Percentiles rank a stretch among this genome's conserved stretches.
Evolutionary conservation across 208 protist species (phyloP).

Genomic region (Leptomonas seymouri): DNA sequence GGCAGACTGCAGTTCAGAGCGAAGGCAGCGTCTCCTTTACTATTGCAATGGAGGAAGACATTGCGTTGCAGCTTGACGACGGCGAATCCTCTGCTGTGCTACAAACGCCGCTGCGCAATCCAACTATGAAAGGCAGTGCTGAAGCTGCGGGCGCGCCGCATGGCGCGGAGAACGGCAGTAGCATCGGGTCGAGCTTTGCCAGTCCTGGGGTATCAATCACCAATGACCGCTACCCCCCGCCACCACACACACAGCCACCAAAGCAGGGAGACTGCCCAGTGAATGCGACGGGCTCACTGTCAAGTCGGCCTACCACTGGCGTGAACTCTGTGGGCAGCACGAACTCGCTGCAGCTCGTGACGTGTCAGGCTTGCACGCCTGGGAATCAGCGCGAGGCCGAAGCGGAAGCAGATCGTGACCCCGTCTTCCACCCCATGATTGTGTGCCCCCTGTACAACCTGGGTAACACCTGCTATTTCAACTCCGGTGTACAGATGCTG

Average conservation of each 20-base stretch:
- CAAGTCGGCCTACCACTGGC: not conserved
- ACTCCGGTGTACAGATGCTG: slow-evolving; percentile 95
- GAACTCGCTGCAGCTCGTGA: not conserved
- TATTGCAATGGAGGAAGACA: slow-evolving; percentile 16
- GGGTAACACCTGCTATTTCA: slow-evolving; percentile 99
- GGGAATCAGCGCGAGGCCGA: slow-evolving; percentile 26
- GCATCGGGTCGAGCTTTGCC: slow-evolving; percentile 7
- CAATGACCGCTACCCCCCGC: not conserved
- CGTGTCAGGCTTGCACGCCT: slow-evolving; percentile 16
- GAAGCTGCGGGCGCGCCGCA: not conserved
- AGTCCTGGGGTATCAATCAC: slow-evolving; percentile 1
- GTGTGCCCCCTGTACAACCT: slow-evolving; percentile 93
- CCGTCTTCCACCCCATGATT: slow-evolving; percentile 51
- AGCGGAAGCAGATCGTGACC: slow-evolving; percentile 15
- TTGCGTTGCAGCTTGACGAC: slow-evolving; percentile 7
- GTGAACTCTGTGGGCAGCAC: not conserved
- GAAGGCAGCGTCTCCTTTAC: slow-evolving; percentile 22
- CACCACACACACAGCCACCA: not conserved
- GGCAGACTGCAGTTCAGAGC: not conserved
- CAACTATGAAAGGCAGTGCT: not conserved
- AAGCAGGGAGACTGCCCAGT: not conserved
- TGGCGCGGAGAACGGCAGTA: not conserved
- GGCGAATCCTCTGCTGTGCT: slow-evolving; percentile 6
- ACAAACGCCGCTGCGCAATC: not conserved
- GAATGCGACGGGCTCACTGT: not conserved